These are phyloP conservation scores for Claviceps pazoutovae DNA, from an alignment of 2,329 filamentous ascomycete genomes.

Conservation along the genomic window DNA sequence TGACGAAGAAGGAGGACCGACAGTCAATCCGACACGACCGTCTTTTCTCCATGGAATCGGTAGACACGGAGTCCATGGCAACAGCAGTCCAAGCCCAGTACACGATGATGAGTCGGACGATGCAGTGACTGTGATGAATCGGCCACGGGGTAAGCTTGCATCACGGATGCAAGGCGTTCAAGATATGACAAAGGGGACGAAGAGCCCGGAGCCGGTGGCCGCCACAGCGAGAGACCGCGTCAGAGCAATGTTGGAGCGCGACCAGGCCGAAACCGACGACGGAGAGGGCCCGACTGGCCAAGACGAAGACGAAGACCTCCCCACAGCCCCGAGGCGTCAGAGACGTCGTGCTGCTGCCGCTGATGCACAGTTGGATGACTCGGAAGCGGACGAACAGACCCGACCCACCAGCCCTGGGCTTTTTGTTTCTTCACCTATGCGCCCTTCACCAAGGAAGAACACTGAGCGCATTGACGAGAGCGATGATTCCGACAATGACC, in stretches of 20 bases:
- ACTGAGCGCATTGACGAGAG: conserved; percentile 17
- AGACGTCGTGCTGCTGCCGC: conserved; percentile 21
- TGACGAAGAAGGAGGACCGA: conserved; percentile 28
- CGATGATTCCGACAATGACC: conserved; percentile 31
- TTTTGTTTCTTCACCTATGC: conserved; percentile 40
- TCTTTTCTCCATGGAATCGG: not conserved
- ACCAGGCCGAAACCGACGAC: conserved; percentile 14
- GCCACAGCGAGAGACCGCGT: conserved; percentile 27
- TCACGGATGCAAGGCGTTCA: conserved; percentile 41
- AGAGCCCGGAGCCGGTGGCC: conserved; percentile 4
- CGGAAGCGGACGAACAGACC: conserved; percentile 2
- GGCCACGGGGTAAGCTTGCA: conserved; percentile 50
- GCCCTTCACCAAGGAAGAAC: conserved; percentile 18
- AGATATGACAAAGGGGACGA: conserved; percentile 6
- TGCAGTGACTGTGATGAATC: conserved; percentile 20
- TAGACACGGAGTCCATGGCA: not conserved
- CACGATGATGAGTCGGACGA: conserved; percentile 32
- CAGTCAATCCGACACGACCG: conserved; percentile 6
- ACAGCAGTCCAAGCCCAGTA: conserved; percentile 4
- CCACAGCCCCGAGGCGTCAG: conserved; percentile 26
- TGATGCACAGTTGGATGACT: conserved; percentile 13
- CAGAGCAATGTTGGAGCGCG: conserved; percentile 23
- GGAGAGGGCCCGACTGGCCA: conserved; percentile 12
- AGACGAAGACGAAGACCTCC: conserved; percentile 23
- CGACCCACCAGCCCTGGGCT: conserved; percentile 30